phyloP scores from a whole-genome alignment of 2,329 filamentous ascomycete genomes.

The Fusarium sp. region DNA sequence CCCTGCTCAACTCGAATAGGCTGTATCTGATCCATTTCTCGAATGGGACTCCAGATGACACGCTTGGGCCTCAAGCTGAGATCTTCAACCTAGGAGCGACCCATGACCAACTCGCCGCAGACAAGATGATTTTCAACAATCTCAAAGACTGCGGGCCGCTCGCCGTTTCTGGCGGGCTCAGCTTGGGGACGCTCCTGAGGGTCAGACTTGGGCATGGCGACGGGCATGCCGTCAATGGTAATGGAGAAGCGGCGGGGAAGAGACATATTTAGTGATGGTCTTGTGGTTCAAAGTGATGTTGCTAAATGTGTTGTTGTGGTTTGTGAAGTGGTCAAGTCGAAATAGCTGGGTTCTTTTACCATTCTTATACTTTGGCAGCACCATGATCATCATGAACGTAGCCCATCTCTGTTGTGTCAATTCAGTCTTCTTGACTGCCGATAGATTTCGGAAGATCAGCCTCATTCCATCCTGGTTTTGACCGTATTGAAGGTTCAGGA shows the following conservation, averaged over 20 bases:
- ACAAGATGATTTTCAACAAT: background rate
- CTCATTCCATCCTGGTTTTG: accelerated
- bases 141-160: background rate
- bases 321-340: accelerated
- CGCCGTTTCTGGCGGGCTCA: accelerated
- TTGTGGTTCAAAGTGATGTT: background rate
- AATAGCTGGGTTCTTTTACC: accelerated
- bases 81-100: constrained; percentile 4
- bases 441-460: background rate
- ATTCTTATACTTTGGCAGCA: background rate
- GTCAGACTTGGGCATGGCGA: accelerated
- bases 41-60: background rate
- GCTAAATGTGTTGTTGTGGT: background rate
- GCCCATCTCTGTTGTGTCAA: background rate
- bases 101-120: background rate
- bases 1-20: background rate
- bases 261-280: background rate
- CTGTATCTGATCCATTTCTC: background rate
- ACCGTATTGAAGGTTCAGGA: background rate
- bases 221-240: background rate
- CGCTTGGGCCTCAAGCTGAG: constrained; percentile 12
- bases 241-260: background rate
- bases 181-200: background rate
- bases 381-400: too few species aligned
- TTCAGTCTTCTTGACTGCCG: background rate